Evolutionary conservation across 306 rosid genomes (phyloP).

Genomic region (Cicer pinnatifidum): DNA sequence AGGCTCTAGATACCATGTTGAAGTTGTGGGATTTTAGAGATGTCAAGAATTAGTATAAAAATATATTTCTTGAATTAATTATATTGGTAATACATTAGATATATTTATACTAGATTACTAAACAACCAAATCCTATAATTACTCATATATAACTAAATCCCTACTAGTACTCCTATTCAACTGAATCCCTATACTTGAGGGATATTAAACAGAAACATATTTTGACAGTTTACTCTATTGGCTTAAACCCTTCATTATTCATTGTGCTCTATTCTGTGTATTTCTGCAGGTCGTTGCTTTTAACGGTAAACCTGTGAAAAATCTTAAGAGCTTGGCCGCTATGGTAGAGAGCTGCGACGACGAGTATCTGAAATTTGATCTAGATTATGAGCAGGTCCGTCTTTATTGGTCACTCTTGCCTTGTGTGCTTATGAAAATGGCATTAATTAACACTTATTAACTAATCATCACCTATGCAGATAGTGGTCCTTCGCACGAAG

Average conservation of each 20-base stretch:
- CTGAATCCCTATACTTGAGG: too few relatives aligned
- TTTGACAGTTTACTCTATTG: constrained; percentile 32
- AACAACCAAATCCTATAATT: too few relatives aligned
- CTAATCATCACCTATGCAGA: constrained; percentile 53
- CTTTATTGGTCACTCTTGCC: constrained; percentile 22
- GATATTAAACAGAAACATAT: too few relatives aligned
- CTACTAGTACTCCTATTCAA: too few relatives aligned
- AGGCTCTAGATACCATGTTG: too few relatives aligned
- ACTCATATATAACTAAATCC: too few relatives aligned
- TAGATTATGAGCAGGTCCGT: constrained; percentile 89
- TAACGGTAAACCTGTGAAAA: constrained; percentile 87
- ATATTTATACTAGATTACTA: too few relatives aligned
- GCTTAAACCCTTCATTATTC: constrained; percentile 12
- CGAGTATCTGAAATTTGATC: constrained; percentile 76
- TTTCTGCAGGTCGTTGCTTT: constrained; percentile 73
- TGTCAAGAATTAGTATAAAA: too few relatives aligned
- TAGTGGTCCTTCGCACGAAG: constrained; percentile 72
- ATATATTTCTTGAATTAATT: too few relatives aligned
- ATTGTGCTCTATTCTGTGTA: constrained; percentile 22
- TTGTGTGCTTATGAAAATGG: constrained; percentile 36
- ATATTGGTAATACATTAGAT: too few relatives aligned
- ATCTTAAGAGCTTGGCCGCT: constrained; percentile 80
- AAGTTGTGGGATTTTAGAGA: too few relatives aligned
- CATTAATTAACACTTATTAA: constrained; percentile 10
- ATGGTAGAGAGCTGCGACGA: constrained; percentile 88